Evolutionary conservation across 805 yeast genomes (phyloP).

Genomic region (Metschnikowia santaceciliae): DNA sequence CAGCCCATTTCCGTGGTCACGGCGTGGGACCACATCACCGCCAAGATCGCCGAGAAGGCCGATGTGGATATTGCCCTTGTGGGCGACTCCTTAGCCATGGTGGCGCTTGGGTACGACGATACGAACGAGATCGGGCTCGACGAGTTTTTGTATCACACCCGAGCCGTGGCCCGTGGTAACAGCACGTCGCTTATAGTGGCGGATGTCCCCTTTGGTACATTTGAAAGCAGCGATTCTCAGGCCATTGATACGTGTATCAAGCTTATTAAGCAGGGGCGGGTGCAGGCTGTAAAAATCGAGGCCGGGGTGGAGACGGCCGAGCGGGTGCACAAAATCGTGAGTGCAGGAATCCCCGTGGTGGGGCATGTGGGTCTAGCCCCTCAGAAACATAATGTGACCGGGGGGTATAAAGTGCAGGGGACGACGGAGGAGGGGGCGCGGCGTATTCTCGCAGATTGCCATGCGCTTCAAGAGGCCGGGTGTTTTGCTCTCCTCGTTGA

Average conservation of each 20-base stretch:
- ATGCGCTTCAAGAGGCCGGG: slow-evolving; percentile 69
- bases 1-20: slow-evolving; percentile 53
- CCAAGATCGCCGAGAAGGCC: slow-evolving; percentile 60
- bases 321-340: slow-evolving; percentile 52
- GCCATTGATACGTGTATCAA: slow-evolving; percentile 58
- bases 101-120: slow-evolving; percentile 72
- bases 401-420: slow-evolving; percentile 91
- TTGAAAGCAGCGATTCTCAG: slow-evolving; percentile 58
- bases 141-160: slow-evolving; percentile 72
- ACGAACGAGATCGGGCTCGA: slow-evolving; percentile 75
- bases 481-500: slow-evolving; percentile 74
- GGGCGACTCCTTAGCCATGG: slow-evolving; percentile 95
- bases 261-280: slow-evolving; percentile 53
- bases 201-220: slow-evolving; percentile 87
- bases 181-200: slow-evolving; percentile 65
- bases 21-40: slow-evolving; percentile 84
- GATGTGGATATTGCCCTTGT: slow-evolving; percentile 68
- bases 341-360: slow-evolving; percentile 80
- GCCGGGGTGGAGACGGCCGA: slow-evolving; percentile 59
- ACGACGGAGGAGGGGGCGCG: slow-evolving; percentile 50
- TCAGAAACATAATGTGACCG: slow-evolving; percentile 69
- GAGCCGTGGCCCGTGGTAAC: slow-evolving; percentile 73
- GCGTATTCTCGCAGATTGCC: slow-evolving; percentile 61
- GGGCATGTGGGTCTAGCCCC: slow-evolving; percentile 95
- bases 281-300: slow-evolving; percentile 79